Evolutionary conservation across 768 basidiomycete genomes (phyloP).

Genomic region (Boletus rex-veris): DNA sequence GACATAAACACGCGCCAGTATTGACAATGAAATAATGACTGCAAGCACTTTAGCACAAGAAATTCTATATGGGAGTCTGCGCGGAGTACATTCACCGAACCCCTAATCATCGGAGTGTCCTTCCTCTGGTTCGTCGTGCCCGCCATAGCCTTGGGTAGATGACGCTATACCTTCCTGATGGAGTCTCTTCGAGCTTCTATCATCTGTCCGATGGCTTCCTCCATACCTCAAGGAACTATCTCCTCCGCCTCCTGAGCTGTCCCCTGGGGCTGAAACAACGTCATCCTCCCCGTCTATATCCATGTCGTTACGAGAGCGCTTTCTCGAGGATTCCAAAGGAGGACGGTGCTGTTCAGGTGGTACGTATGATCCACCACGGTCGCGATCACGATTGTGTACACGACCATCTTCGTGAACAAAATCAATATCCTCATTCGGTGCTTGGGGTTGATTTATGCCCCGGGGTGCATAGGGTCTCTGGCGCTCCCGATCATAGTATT

Average conservation of each 20-base stretch:
- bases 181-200: slow-evolving; percentile 58
- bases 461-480: slow-evolving; percentile 50
- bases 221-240: slow-evolving; percentile 34
- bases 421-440: slow-evolving; percentile 44
- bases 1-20: slow-evolving; percentile 17
- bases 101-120: slow-evolving; percentile 33
- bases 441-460: slow-evolving; percentile 41
- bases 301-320: slow-evolving; percentile 61
- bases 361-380: slow-evolving; percentile 36
- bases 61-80: slow-evolving; percentile 29
- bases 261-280: slow-evolving; percentile 33
- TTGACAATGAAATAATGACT: slow-evolving; percentile 14
- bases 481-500: slow-evolving; percentile 50
- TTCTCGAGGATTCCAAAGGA: slow-evolving; percentile 46
- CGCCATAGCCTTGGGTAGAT: slow-evolving; percentile 25
- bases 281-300: slow-evolving; percentile 57
- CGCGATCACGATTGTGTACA: slow-evolving; percentile 35
- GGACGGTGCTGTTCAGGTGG: slow-evolving; percentile 37
- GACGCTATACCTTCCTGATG: slow-evolving; percentile 42
- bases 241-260: slow-evolving; percentile 28
- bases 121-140: slow-evolving; percentile 32
- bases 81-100: slow-evolving; percentile 19
- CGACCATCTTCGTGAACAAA: slow-evolving; percentile 54
- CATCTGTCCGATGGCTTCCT: slow-evolving; percentile 40
- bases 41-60: slow-evolving; percentile 32